phyloP scores from a whole-genome alignment of 192 early-diverging fungal genomes.

The Paraglomus brasilianum region DNA sequence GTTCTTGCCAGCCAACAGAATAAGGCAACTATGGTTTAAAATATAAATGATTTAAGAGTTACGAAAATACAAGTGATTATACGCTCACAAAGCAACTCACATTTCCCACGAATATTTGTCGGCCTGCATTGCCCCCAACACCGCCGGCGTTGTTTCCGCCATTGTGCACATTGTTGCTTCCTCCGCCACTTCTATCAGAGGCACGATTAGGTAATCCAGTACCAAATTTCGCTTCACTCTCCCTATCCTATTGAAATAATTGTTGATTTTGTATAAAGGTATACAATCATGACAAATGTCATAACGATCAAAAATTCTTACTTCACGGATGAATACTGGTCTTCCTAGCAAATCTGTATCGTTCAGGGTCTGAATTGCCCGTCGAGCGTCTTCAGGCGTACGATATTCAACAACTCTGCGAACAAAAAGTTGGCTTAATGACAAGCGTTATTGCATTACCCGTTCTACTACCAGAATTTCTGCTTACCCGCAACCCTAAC shows the following conservation, averaged over 20 bases:
- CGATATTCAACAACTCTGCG: constrained; percentile 74
- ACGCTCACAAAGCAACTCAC: constrained; percentile 39
- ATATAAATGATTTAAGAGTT: background rate
- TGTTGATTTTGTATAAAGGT: constrained; percentile 9
- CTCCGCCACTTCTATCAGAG: constrained; percentile 21
- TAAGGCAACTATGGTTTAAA: constrained; percentile 62
- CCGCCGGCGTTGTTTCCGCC: constrained; percentile 27
- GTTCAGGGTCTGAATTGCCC: constrained; percentile 68
- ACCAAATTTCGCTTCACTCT: constrained; percentile 50
- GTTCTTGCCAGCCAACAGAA: constrained; percentile 78
- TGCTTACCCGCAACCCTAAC: constrained; percentile 32
- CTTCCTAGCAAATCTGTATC: constrained; percentile 70
- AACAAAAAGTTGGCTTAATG: constrained; percentile 24
- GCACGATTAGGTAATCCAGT: constrained; percentile 30
- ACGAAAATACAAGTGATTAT: background rate
- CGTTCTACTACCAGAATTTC: no score
- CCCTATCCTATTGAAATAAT: constrained; percentile 54
- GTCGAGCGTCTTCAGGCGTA: constrained; percentile 71
- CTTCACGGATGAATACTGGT: constrained; percentile 76
- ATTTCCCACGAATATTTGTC: constrained; percentile 65
- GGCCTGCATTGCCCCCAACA: constrained; percentile 37
- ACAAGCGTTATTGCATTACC: background rate
- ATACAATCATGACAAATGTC: background rate
- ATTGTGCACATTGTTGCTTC: constrained; percentile 3
- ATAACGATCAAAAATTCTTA: constrained; percentile 32